Base-by-base conservation (phyloP, 2,329 filamentous ascomycete species). In the Chaetothyriales sp. region DNA sequence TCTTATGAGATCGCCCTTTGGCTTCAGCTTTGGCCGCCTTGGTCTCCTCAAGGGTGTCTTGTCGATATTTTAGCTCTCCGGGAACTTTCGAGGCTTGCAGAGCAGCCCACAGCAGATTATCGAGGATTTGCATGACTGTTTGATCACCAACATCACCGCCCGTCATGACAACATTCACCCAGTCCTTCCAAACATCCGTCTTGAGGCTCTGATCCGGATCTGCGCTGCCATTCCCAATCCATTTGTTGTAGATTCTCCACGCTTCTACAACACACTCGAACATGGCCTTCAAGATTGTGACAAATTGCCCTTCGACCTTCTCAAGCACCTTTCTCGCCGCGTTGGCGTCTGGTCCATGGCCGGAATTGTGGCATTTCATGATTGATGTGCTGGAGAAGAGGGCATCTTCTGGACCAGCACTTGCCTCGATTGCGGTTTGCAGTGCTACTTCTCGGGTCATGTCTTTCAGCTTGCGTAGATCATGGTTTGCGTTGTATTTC, bases 21-120 rank as follows among this genome's bases (percentile, higher is more conserved):
- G 33, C 15, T 15, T 40, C 33, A 15, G 33, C 33, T 40, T 40
- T 29, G 5, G 20, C 25, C 18, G 10, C 33, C 7, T 18, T 25
- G 51, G 50, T 33, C 18, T 28, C 28, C 33, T 40, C 33, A 40
- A 15, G 10, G 33, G 13, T 13, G 15, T 40, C 33, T 40, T 40
- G 33, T 15, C 10, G 33, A 40, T 40, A 40, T 40, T 40, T 40
- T 13, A 40, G 33, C 33, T 40, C 33, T 15, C 33, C 33, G 2
- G 33, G 33, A 15, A 15, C 13, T 40, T 40, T 40, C 33, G 33
- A 40, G 10, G 33, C 33, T 40, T 40, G 33, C 10, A 40, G 33
- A 33, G 55, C 51, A 33, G 52, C 48, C 40, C 48, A 44, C 15
- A 55, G 45, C 6, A 57, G 37, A 15, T 45, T 46, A 9, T 52